Conservation (phyloP, 2,329 filamentous ascomycete species). For the Colletotrichum lini region DNA sequence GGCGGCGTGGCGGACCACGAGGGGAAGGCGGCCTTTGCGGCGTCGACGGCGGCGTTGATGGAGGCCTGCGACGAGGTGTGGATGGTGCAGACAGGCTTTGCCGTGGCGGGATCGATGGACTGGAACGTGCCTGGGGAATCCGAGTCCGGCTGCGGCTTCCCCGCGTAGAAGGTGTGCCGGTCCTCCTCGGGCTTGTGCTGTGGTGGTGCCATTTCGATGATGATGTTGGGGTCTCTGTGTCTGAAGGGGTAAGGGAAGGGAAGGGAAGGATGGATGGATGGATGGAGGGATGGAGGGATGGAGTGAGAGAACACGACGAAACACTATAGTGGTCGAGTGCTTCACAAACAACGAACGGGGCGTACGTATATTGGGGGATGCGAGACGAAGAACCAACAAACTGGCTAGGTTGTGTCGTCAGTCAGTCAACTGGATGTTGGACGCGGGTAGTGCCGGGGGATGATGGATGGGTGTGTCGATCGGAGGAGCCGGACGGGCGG, state of each 20-base stretch:
- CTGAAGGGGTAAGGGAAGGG: background rate
- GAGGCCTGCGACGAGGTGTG: constrained; percentile 77
- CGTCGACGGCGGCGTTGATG: constrained; percentile 79
- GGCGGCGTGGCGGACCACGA: constrained; percentile 83
- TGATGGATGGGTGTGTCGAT: constrained; percentile 8
- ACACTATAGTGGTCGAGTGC: background rate
- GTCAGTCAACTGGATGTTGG: background rate
- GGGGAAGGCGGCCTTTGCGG: constrained; percentile 80
- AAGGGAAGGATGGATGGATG: no score
- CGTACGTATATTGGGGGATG: background rate
- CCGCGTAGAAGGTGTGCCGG: constrained; percentile 80
- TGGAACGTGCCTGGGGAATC: constrained; percentile 75
- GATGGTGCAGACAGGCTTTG: constrained; percentile 77
- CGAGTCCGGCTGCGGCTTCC: constrained; percentile 74
- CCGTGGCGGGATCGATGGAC: constrained; percentile 81
- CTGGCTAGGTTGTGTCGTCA: background rate
- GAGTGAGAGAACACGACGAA: constrained; percentile 2
- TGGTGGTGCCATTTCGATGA: constrained; percentile 33
- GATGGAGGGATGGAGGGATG: no score
- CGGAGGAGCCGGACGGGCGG: constrained; percentile 17
- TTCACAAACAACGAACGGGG: background rate
- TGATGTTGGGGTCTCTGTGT: background rate
- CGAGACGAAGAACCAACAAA: background rate
- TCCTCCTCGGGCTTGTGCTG: constrained; percentile 29
- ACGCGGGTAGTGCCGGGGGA: constrained; percentile 19